Conservation (phyloP, 768 basidiomycete genomes). For the Mrakia hoshinonis region DNA sequence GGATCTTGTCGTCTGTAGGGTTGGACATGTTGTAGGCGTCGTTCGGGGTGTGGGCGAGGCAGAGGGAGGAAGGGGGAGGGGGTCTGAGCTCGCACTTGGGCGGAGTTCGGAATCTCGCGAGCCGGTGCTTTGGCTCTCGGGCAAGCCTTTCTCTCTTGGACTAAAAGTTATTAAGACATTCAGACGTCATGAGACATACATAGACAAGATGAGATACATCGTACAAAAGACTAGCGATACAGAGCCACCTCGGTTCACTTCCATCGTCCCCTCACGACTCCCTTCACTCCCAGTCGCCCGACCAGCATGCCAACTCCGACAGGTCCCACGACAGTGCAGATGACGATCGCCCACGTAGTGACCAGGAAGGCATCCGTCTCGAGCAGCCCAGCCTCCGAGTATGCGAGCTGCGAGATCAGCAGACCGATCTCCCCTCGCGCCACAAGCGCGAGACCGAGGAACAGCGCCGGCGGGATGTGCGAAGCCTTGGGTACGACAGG, state of each 20-base stretch:
- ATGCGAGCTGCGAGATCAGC: slow-evolving; percentile 32
- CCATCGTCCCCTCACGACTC: slow-evolving; percentile 34
- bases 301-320: slow-evolving; percentile 37
- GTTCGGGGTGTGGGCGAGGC: too few relatives aligned
- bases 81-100: too few relatives aligned
- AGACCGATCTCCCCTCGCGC: slow-evolving; percentile 63
- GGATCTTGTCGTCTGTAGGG: background rate
- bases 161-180: too few relatives aligned
- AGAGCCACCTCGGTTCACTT: background rate
- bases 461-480: slow-evolving; percentile 37
- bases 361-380: slow-evolving; percentile 33
- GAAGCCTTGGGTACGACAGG: background rate
- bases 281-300: slow-evolving; percentile 29
- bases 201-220: too few relatives aligned
- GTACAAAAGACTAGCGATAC: too few relatives aligned
- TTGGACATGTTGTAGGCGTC: background rate
- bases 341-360: slow-evolving; percentile 53
- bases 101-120: too few relatives aligned
- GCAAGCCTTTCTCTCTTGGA: too few relatives aligned
- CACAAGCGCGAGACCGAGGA: slow-evolving; percentile 56
- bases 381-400: slow-evolving; percentile 17
- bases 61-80: too few relatives aligned
- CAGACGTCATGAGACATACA: too few relatives aligned
- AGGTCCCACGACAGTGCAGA: slow-evolving; percentile 51
- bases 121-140: too few relatives aligned